Percentiles rank a stretch among this genome's conserved stretches.
Evolutionary conservation across 768 basidiomycete species (phyloP).

Genomic region (Tricholomella constricta): DNA sequence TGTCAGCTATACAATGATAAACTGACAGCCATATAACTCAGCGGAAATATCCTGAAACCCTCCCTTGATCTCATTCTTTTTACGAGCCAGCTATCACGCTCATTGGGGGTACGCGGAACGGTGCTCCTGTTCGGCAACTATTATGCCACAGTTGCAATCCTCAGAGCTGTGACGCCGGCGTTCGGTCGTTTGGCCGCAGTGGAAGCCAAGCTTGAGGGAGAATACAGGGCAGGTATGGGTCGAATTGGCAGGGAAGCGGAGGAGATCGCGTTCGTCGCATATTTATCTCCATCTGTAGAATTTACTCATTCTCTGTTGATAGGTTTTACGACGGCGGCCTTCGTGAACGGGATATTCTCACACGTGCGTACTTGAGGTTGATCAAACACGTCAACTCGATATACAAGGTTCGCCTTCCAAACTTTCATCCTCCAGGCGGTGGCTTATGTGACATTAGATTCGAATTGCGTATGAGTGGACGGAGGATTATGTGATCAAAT

Average conservation of each 20-base stretch:
- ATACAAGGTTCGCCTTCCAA: slow-evolving; percentile 62
- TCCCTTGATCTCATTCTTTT: slow-evolving; percentile 89
- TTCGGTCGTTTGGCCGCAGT: slow-evolving; percentile 89
- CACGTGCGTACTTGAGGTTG: slow-evolving; percentile 71
- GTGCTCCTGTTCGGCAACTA: slow-evolving; percentile 81
- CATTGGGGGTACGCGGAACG: slow-evolving; percentile 85
- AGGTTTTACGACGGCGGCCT: slow-evolving; percentile 92
- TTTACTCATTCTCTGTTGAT: neutral
- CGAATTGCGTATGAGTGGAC: slow-evolving; percentile 94
- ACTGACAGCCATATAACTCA: slow-evolving; percentile 27
- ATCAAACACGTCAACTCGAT: slow-evolving; percentile 92
- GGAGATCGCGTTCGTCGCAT: slow-evolving; percentile 83
- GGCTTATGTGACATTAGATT: slow-evolving; percentile 47
- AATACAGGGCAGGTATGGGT: slow-evolving; percentile 86
- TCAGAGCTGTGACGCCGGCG: slow-evolving; percentile 86
- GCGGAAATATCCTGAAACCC: slow-evolving; percentile 93
- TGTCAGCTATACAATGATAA: neutral
- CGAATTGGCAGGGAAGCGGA: slow-evolving; percentile 88
- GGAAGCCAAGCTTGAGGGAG: slow-evolving; percentile 87
- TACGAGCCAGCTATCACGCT: slow-evolving; percentile 86
- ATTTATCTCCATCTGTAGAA: neutral
- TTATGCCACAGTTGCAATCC: slow-evolving; percentile 79
- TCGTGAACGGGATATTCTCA: slow-evolving; percentile 81
- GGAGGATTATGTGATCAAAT: slow-evolving; percentile 96
- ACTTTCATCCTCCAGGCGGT: neutral